Evolutionary conservation across 108 stramenopile species (phyloP).

Genomic region (Nitzschia sp.): DNA sequence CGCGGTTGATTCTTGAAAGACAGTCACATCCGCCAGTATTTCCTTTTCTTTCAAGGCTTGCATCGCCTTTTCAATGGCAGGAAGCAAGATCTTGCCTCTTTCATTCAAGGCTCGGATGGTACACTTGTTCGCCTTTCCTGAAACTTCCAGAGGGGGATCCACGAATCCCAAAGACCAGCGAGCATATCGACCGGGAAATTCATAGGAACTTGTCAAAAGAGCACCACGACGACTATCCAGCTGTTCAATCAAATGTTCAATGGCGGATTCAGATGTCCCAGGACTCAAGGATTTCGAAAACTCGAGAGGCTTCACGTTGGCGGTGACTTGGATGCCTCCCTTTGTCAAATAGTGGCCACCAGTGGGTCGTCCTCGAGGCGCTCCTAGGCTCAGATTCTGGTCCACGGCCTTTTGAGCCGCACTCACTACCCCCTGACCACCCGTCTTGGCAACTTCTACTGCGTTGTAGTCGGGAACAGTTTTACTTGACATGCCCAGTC

Average conservation of each 20-base stretch:
- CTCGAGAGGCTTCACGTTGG: constrained; percentile 63
- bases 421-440: constrained; percentile 61
- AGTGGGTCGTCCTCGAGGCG: constrained; percentile 73
- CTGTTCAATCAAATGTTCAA: constrained; percentile 86
- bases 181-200: constrained; percentile 96
- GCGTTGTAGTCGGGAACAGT: constrained; percentile 52
- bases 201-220: constrained; percentile 87
- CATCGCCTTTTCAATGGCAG: constrained; percentile 83
- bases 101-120: constrained; percentile 86
- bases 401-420: constrained; percentile 66
- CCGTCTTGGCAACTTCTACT: constrained; percentile 56
- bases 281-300: constrained; percentile 39
- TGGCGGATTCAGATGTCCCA: constrained; percentile 48
- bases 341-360: constrained; percentile 83
- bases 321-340: constrained; percentile 88
- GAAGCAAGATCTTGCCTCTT: constrained; percentile 80
- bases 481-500: background rate
- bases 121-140: constrained; percentile 78
- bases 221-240: constrained; percentile 87
- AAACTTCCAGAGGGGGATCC: constrained; percentile 92
- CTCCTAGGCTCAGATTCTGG: constrained; percentile 69
- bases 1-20: constrained; percentile 15
- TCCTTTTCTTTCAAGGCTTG: constrained; percentile 53
- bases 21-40: constrained; percentile 48
- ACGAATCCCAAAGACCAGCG: constrained; percentile 93